Conservation (phyloP, 257 asterid species). For the Craterostigma plantagineum region DNA sequence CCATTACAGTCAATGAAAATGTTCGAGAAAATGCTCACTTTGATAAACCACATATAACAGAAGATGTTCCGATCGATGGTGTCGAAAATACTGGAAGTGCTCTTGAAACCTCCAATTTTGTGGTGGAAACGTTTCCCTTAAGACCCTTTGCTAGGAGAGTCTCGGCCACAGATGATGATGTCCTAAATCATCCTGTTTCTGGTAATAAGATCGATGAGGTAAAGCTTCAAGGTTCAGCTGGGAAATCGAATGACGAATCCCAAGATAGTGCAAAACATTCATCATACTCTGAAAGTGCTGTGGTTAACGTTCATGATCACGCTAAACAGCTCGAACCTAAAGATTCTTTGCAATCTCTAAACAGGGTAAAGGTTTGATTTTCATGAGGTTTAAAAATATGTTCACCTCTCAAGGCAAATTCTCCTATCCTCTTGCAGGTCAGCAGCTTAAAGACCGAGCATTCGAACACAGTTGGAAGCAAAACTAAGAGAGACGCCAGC, state of each 20-base stretch:
- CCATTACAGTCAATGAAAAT: conserved; percentile 7
- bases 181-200: conserved; percentile 8
- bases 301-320: conserved; percentile 5
- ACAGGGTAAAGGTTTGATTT: not conserved
- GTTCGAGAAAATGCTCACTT: conserved; percentile 3
- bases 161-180: conserved; percentile 16
- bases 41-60: conserved; percentile 3
- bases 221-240: conserved; percentile 6
- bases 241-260: conserved; percentile 6
- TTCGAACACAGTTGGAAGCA: conserved; percentile 8
- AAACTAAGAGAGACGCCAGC: conserved; percentile 4
- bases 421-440: conserved; percentile 5
- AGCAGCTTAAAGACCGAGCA: conserved; percentile 6
- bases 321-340: conserved; percentile 3
- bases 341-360: not conserved
- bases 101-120: conserved; percentile 9
- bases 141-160: conserved; percentile 21
- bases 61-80: conserved; percentile 3
- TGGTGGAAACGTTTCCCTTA: conserved; percentile 41
- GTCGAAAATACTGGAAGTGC: conserved; percentile 8
- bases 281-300: conserved; percentile 7
- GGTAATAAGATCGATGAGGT: conserved; percentile 7
- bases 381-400: not conserved
- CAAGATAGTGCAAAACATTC: not conserved
- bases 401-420: not conserved